phyloP scores from a whole-genome alignment of 2,329 filamentous ascomycete species.

The Fusarium sp. region DNA sequence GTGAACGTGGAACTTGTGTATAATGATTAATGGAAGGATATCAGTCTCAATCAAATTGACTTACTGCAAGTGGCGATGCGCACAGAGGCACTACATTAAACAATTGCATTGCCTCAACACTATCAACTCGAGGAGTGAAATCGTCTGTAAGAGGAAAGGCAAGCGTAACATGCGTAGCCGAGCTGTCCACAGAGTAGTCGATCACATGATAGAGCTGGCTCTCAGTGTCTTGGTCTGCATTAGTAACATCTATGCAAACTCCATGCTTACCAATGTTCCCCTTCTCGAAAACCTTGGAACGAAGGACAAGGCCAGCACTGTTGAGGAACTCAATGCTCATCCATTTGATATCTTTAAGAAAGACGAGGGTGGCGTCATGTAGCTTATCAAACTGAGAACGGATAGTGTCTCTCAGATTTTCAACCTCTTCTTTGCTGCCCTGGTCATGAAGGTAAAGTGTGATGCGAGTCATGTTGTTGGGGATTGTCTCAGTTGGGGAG shows the following conservation, averaged over 20 bases:
- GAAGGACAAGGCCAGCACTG: no score
- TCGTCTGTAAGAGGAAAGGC: neutral
- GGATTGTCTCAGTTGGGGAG: neutral
- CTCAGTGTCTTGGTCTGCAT: neutral
- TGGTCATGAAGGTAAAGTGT: neutral
- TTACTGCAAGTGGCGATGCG: neutral
- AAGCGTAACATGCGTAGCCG: accelerated
- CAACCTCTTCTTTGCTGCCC: neutral
- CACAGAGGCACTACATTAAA: neutral
- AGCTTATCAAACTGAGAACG: neutral
- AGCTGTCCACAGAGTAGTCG: neutral
- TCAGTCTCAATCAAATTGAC: neutral
- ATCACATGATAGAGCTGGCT: neutral
- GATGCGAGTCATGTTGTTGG: neutral
- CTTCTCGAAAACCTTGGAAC: neutral
- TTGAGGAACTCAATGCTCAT: neutral
- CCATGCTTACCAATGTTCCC: neutral
- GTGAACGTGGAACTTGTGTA: neutral
- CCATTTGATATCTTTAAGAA: neutral
- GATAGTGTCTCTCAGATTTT: neutral
- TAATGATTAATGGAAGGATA: neutral
- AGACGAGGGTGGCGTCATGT: neutral
- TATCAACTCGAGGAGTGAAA: neutral
- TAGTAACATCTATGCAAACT: neutral
- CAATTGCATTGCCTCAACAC: neutral